phyloP scores from a whole-genome alignment of 495 filamentous ascomycete genomes.

The Articulospora tetracladia region DNA sequence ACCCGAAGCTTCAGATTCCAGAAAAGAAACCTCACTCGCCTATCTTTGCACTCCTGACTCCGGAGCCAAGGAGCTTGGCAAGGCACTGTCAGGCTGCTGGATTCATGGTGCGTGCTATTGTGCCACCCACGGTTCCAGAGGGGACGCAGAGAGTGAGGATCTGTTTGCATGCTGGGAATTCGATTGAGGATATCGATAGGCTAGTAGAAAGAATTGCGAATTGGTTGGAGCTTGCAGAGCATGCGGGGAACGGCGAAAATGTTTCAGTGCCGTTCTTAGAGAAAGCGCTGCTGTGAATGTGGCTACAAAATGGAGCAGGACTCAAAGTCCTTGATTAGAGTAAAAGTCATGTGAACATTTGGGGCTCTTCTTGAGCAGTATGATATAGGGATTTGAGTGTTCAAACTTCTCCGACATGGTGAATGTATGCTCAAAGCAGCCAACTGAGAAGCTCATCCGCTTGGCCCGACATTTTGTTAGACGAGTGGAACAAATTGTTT shows the following conservation, averaged over 20 bases:
- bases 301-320: background rate
- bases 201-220: conserved; percentile 36
- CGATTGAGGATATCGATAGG: conserved; percentile 36
- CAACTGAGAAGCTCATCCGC: too few species aligned
- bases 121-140: conserved; percentile 50
- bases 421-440: too few species aligned
- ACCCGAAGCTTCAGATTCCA: conserved; percentile 23
- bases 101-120: conserved; percentile 50
- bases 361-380: too few species aligned
- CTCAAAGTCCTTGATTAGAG: too few species aligned
- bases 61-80: conserved; percentile 44
- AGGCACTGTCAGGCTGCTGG: conserved; percentile 43
- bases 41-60: conserved; percentile 40
- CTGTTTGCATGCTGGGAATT: conserved; percentile 53
- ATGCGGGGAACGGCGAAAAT: background rate
- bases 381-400: too few species aligned
- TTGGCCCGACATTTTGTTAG: too few species aligned
- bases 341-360: too few species aligned
- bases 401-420: too few species aligned
- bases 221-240: conserved; percentile 30
- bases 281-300: background rate
- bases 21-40: conserved; percentile 29
- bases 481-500: too few species aligned
- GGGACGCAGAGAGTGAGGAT: conserved; percentile 48
- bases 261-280: background rate